Conservation (phyloP, 1,284 basidiomycete species). For the Hortiboletus rubellus region DNA sequence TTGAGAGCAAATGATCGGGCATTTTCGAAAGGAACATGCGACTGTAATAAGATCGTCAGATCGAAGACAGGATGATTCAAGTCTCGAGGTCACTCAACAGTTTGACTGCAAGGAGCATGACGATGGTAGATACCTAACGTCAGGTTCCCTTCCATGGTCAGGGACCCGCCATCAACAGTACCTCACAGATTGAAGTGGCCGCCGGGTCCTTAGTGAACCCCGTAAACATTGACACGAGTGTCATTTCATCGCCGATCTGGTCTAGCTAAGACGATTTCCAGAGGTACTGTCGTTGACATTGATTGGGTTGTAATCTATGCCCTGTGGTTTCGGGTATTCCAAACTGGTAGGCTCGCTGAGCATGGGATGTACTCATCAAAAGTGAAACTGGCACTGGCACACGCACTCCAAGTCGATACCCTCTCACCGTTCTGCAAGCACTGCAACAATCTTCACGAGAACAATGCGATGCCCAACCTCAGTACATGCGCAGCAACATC, state of each 20-base stretch:
- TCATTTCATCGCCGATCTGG: slow-evolving; percentile 54
- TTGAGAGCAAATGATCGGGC: slow-evolving; percentile 54
- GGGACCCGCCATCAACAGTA: slow-evolving; percentile 42
- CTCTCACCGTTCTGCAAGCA: slow-evolving; percentile 42
- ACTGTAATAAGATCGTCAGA: slow-evolving; percentile 26
- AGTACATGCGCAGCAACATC: slow-evolving; percentile 45
- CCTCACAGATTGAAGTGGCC: slow-evolving; percentile 46
- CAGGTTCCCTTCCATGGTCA: slow-evolving; percentile 38
- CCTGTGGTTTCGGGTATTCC: slow-evolving; percentile 46
- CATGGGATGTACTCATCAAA: background rate
- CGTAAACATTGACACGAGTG: slow-evolving; percentile 40
- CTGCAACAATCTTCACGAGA: slow-evolving; percentile 49
- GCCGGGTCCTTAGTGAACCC: slow-evolving; percentile 33
- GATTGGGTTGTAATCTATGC: slow-evolving; percentile 45
- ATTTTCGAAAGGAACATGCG: slow-evolving; percentile 42
- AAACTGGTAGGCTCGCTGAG: slow-evolving; percentile 20
- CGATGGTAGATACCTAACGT: slow-evolving; percentile 28
- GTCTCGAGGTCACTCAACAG: background rate
- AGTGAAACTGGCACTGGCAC: background rate
- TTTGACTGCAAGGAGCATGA: slow-evolving; percentile 1
- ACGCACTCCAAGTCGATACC: slow-evolving; percentile 20
- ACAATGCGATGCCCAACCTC: slow-evolving; percentile 76
- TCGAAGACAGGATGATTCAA: background rate
- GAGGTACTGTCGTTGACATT: slow-evolving; percentile 27
- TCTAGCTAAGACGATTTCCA: slow-evolving; percentile 5